A percentile compares a stretch with the other conserved stretches of the same genome.
These are phyloP conservation scores for Leptomonas seymouri DNA, from an alignment of 208 protist genomes.

Conservation along the genomic window DNA sequence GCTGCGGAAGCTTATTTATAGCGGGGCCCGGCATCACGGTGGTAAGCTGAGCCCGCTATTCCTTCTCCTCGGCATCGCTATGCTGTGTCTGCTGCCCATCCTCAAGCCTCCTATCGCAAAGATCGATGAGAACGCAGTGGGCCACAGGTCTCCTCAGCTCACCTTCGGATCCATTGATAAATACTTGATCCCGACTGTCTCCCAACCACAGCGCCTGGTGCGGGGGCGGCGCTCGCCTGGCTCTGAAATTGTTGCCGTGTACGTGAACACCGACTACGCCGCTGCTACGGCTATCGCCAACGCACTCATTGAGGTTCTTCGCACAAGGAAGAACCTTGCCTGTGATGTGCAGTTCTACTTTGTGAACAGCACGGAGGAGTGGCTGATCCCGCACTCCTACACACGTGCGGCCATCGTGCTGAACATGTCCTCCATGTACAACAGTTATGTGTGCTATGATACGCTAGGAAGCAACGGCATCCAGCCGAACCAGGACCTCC, in stretches of 20 bases:
- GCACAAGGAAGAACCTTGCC: slow-evolving; percentile 39
- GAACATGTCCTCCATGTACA: slow-evolving; percentile 60
- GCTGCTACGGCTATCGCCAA: slow-evolving; percentile 57
- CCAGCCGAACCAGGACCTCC: slow-evolving; percentile 71
- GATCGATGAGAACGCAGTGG: slow-evolving; percentile 71
- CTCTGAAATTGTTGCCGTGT: slow-evolving; percentile 66
- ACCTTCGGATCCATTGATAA: background rate
- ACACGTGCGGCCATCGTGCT: slow-evolving; percentile 59
- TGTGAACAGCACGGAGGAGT: slow-evolving; percentile 41
- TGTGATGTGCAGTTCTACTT: slow-evolving; percentile 77
- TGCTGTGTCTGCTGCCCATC: slow-evolving; percentile 48
- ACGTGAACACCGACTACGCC: slow-evolving; percentile 51
- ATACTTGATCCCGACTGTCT: slow-evolving; percentile 24
- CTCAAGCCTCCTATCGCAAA: slow-evolving; percentile 29
- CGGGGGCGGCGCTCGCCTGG: slow-evolving; percentile 62
- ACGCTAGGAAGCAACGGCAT: slow-evolving; percentile 60
- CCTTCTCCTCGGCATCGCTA: slow-evolving; percentile 38
- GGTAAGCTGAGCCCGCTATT: slow-evolving; percentile 46
- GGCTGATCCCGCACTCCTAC: slow-evolving; percentile 60
- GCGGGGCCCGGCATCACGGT: slow-evolving; percentile 38
- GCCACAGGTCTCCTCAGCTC: slow-evolving; percentile 20
- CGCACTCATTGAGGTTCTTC: slow-evolving; percentile 38
- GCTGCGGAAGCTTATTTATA: slow-evolving; percentile 25
- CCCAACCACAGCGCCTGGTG: slow-evolving; percentile 43
- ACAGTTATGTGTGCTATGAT: slow-evolving; percentile 50